Evolutionary conservation across 495 filamentous ascomycete genomes (phyloP).

Genomic region (Trichocladium antarcticum): DNA sequence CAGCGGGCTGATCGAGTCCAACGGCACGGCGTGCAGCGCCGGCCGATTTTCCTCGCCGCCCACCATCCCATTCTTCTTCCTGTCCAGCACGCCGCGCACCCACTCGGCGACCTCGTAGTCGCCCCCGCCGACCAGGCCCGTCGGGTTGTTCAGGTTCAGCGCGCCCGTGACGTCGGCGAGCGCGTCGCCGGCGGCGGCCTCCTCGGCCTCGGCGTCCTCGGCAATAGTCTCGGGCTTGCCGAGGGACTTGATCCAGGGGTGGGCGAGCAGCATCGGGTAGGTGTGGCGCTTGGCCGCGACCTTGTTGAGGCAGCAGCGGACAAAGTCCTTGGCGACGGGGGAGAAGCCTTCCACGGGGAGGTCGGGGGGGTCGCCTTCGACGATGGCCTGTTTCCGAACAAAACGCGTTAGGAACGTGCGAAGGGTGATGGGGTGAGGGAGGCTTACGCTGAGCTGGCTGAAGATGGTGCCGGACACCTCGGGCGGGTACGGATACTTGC

Average conservation of each 20-base stretch:
- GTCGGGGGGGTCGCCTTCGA: slow-evolving; percentile 85
- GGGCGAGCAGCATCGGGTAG: slow-evolving; percentile 79
- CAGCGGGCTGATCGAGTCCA: slow-evolving; percentile 49
- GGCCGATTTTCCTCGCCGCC: slow-evolving; percentile 39
- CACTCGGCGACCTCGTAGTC: slow-evolving; percentile 76
- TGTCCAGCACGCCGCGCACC: slow-evolving; percentile 63
- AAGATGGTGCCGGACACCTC: slow-evolving; percentile 99
- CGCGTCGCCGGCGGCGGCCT: slow-evolving; percentile 37
- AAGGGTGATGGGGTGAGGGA: slow-evolving; percentile 1
- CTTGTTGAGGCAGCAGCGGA: slow-evolving; percentile 83
- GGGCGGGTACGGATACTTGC: slow-evolving; percentile 90
- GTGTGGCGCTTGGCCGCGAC: slow-evolving; percentile 79
- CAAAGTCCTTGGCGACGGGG: slow-evolving; percentile 72
- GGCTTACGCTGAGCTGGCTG: slow-evolving; percentile 88
- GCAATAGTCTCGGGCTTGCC: slow-evolving; percentile 73
- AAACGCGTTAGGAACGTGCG: slow-evolving; percentile 2
- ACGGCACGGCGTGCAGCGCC: slow-evolving; percentile 65
- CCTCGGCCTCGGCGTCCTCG: slow-evolving; percentile 58
- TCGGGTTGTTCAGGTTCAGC: slow-evolving; percentile 32
- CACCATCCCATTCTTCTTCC: slow-evolving; percentile 43
- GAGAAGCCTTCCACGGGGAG: slow-evolving; percentile 70
- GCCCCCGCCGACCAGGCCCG: slow-evolving; percentile 29
- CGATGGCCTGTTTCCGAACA: slow-evolving; percentile 63
- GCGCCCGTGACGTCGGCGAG: slow-evolving; percentile 36
- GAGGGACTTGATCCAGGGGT: slow-evolving; percentile 74